Conservation (phyloP, 768 basidiomycete species). For the Pleurotus giganteus region DNA sequence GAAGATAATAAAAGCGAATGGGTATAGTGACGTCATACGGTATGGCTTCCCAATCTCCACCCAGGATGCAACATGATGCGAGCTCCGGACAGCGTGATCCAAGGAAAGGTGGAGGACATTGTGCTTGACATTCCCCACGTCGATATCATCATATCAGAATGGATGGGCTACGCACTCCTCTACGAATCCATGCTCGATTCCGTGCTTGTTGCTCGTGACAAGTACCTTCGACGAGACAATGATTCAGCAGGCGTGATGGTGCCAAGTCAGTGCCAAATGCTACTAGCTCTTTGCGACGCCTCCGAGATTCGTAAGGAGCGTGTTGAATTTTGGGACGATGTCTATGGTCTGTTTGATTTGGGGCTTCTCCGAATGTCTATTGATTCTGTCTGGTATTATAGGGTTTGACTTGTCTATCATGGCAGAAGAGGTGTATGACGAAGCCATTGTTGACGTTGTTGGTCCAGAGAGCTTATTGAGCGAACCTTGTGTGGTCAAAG, state of each 20-base stretch:
- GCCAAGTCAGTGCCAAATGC: conserved; percentile 85
- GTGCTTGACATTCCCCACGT: conserved; percentile 67
- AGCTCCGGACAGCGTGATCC: conserved; percentile 52
- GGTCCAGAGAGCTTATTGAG: conserved; percentile 63
- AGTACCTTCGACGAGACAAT: conserved; percentile 61
- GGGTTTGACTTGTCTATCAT: conserved; percentile 90
- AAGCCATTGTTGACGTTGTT: conserved; percentile 84
- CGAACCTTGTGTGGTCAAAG: conserved; percentile 65
- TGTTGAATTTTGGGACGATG: conserved; percentile 84
- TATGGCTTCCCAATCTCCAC: not conserved
- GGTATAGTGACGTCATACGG: conserved; percentile 69
- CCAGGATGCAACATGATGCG: not conserved
- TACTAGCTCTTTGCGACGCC: conserved; percentile 80
- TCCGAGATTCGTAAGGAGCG: conserved; percentile 76
- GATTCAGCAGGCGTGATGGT: conserved; percentile 72
- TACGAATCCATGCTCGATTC: conserved; percentile 99
- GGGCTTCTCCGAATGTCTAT: not conserved
- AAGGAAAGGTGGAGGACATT: conserved; percentile 90
- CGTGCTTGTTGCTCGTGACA: conserved; percentile 84
- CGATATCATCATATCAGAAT: conserved; percentile 95
- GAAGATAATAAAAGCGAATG: conserved; percentile 77
- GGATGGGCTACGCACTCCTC: conserved; percentile 93
- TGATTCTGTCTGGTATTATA: conserved; percentile 22
- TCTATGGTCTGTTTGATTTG: conserved; percentile 67
- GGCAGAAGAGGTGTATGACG: conserved; percentile 70